Evolutionary conservation across 768 basidiomycete genomes (phyloP).

Genomic region (Hirschioporus abietinus): DNA sequence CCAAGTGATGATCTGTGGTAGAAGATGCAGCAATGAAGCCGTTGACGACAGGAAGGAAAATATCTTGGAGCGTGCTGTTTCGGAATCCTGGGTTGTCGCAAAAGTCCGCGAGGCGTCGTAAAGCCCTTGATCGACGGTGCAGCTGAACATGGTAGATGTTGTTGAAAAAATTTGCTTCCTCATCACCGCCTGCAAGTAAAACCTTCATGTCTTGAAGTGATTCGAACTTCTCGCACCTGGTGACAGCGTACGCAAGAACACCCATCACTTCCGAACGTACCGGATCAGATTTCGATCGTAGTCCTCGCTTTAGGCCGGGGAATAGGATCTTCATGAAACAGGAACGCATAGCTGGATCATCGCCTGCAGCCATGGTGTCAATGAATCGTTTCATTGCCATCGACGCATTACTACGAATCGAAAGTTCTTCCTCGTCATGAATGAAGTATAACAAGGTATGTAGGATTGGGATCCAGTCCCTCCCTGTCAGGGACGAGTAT

Average conservation of each 20-base stretch:
- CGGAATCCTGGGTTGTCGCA: constrained; percentile 61
- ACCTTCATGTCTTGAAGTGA: constrained; percentile 74
- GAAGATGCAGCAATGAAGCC: constrained; percentile 59
- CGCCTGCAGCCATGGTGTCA: constrained; percentile 40
- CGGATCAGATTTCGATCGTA: constrained; percentile 77
- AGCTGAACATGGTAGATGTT: constrained; percentile 93
- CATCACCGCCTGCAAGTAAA: constrained; percentile 80
- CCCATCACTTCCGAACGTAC: constrained; percentile 81
- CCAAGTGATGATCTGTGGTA: constrained; percentile 71
- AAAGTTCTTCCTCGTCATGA: constrained; percentile 85
- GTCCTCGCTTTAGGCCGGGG: constrained; percentile 73
- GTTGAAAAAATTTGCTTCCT: constrained; percentile 95
- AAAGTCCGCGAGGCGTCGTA: constrained; percentile 77
- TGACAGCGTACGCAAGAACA: constrained; percentile 72
- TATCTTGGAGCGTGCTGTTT: constrained; percentile 66
- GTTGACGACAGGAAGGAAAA: constrained; percentile 83
- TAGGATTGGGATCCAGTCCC: constrained; percentile 77
- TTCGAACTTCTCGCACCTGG: constrained; percentile 51
- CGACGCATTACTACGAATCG: constrained; percentile 78
- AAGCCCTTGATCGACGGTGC: constrained; percentile 82
- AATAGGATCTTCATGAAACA: constrained; percentile 63
- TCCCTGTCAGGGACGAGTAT: constrained; percentile 40
- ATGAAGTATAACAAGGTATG: constrained; percentile 82
- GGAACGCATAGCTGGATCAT: constrained; percentile 31
- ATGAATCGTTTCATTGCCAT: constrained; percentile 74